Evolutionary conservation across 805 yeast genomes (phyloP).

Genomic region (Candida boidinii): DNA sequence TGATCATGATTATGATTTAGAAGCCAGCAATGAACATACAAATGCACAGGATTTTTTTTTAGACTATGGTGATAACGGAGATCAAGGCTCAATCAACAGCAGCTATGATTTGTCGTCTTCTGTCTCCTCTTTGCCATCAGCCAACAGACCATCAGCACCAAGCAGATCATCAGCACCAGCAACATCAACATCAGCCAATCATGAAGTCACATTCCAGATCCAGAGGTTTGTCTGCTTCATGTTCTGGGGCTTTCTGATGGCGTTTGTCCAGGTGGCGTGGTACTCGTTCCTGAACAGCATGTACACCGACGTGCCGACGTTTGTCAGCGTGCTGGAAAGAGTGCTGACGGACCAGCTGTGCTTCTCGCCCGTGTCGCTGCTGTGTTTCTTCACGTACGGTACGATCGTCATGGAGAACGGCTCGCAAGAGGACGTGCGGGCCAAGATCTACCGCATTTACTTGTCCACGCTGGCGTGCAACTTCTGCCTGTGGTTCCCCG

Average conservation of each 20-base stretch:
- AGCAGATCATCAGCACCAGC: too few relatives aligned
- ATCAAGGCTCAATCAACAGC: too few relatives aligned
- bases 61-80: conserved; percentile 23
- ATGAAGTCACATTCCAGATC: conserved; percentile 40
- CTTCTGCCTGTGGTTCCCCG: conserved; percentile 75
- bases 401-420: conserved; percentile 76
- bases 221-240: conserved; percentile 70
- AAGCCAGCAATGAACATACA: neutral
- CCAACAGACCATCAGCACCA: too few relatives aligned
- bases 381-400: conserved; percentile 75
- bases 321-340: conserved; percentile 76
- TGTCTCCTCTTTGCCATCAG: too few relatives aligned
- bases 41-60: conserved; percentile 21
- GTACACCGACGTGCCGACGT: conserved; percentile 74
- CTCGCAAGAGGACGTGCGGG: conserved; percentile 50
- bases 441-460: conserved; percentile 59
- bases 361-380: conserved; percentile 80
- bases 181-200: neutral
- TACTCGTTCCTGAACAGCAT: conserved; percentile 70
- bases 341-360: conserved; percentile 85
- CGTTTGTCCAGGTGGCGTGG: conserved; percentile 86
- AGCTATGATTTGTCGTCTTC: too few relatives aligned
- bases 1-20: neutral
- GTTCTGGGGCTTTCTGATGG: conserved; percentile 79
- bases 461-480: conserved; percentile 59